phyloP scores from a whole-genome alignment of 2,329 filamentous ascomycete species.

The Calonectria multiphialidica region DNA sequence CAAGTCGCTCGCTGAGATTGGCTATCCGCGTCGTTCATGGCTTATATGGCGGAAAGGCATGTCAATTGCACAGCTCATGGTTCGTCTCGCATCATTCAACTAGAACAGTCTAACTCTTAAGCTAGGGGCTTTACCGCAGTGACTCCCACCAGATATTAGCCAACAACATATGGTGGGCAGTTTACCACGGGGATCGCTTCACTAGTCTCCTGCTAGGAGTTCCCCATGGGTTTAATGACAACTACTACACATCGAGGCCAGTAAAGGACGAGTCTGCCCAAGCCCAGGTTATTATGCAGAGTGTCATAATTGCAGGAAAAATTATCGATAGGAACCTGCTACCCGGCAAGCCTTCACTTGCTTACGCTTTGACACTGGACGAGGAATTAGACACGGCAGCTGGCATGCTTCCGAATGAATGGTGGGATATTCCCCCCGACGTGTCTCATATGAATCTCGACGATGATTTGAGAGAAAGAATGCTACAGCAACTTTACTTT shows the following conservation, averaged over 20 bases:
- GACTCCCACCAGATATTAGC: not conserved
- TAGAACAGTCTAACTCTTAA: not conserved
- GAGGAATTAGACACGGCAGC: conserved; percentile 1
- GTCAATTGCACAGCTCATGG: conserved; percentile 18
- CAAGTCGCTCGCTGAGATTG: conserved; percentile 8
- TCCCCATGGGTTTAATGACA: conserved; percentile 14
- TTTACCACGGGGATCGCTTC: conserved; percentile 16
- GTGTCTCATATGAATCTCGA: not conserved
- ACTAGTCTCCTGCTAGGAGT: conserved; percentile 16
- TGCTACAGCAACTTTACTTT: conserved; percentile 14
- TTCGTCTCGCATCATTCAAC: not conserved
- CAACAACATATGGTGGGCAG: conserved; percentile 11
- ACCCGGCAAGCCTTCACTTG: not conserved
- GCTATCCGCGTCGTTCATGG: conserved; percentile 14
- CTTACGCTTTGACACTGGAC: conserved; percentile 5
- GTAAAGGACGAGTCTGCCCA: not conserved
- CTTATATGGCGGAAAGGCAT: conserved; percentile 13
- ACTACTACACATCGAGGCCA: not conserved
- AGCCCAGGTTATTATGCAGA: not conserved
- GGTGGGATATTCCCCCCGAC: conserved; percentile 3
- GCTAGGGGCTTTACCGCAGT: conserved; percentile 5
- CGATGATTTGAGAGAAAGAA: not conserved
- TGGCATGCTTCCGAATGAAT: not conserved
- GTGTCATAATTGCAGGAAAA: conserved; percentile 7
- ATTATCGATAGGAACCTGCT: conserved; percentile 11